phyloP scores from a whole-genome alignment of 257 asterid genomes.

The Parsonsia alboflavescens region DNA sequence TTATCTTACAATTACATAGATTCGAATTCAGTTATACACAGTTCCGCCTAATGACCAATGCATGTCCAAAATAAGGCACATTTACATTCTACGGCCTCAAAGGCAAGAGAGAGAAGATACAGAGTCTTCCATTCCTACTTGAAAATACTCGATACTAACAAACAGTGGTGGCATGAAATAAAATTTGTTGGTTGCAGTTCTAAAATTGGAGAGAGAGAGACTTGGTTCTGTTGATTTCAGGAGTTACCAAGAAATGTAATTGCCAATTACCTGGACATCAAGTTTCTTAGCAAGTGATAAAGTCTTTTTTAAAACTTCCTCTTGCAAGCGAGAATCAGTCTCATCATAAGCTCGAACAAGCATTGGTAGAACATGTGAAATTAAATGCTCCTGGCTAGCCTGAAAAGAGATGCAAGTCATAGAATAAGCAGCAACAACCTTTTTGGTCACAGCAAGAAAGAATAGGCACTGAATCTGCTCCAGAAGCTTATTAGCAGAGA shows the following conservation, averaged over 20 bases:
- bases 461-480: not conserved
- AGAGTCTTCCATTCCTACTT: not conserved
- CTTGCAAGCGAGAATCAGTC: slow-evolving; percentile 94
- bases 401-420: slow-evolving; percentile 12
- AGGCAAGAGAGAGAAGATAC: not conserved
- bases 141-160: not conserved
- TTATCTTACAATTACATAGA: not conserved
- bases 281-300: slow-evolving; percentile 72
- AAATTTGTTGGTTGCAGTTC: not conserved
- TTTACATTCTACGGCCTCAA: not conserved
- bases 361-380: slow-evolving; percentile 84
- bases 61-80: not conserved
- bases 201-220: not conserved
- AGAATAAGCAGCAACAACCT: not conserved
- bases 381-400: slow-evolving; percentile 88
- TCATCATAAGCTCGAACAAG: slow-evolving; percentile 96
- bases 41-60: not conserved
- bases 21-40: not conserved
- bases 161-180: not conserved
- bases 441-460: not conserved
- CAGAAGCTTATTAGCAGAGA: not conserved
- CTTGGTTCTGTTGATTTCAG: not conserved
- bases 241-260: slow-evolving; percentile 9
- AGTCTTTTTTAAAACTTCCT: slow-evolving; percentile 89
- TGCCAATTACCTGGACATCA: slow-evolving; percentile 68